Evolutionary conservation across 768 basidiomycete genomes (phyloP).

Genomic region (Lactarius indigo): DNA sequence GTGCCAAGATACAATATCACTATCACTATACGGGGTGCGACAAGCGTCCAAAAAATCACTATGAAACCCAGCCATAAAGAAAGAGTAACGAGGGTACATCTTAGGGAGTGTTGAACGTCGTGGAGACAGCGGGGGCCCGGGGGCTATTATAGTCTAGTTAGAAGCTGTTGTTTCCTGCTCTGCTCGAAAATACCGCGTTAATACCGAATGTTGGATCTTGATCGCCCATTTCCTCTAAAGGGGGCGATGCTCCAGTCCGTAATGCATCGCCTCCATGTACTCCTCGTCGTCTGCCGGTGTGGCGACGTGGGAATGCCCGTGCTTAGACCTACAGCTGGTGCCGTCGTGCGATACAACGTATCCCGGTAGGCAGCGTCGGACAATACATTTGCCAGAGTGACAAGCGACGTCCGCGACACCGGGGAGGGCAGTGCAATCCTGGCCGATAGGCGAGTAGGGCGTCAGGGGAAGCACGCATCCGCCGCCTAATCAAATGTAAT

Average conservation of each 20-base stretch:
- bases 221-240: conserved; percentile 1
- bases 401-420: conserved; percentile 51
- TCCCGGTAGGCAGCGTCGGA: conserved; percentile 45
- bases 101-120: neutral
- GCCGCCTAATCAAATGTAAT: conserved; percentile 31
- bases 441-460: conserved; percentile 35
- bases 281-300: neutral
- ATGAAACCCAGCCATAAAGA: neutral
- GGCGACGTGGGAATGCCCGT: neutral
- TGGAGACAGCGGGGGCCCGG: neutral
- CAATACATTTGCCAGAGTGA: conserved; percentile 40
- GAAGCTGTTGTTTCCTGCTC: neutral
- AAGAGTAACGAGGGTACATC: neutral
- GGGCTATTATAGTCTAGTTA: neutral
- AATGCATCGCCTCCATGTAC: conserved; percentile 19
- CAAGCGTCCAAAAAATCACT: neutral
- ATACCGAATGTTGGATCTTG: neutral
- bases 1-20: too few relatives aligned
- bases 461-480: conserved; percentile 41
- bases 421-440: conserved; percentile 47
- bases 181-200: too few relatives aligned
- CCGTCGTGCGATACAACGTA: conserved; percentile 30
- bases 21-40: neutral
- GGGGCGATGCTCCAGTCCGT: conserved; percentile 30
- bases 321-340: conserved; percentile 22